Conservation (phyloP, 371 early-diverging fungal genomes). For the Apophysomyces variabilis region DNA sequence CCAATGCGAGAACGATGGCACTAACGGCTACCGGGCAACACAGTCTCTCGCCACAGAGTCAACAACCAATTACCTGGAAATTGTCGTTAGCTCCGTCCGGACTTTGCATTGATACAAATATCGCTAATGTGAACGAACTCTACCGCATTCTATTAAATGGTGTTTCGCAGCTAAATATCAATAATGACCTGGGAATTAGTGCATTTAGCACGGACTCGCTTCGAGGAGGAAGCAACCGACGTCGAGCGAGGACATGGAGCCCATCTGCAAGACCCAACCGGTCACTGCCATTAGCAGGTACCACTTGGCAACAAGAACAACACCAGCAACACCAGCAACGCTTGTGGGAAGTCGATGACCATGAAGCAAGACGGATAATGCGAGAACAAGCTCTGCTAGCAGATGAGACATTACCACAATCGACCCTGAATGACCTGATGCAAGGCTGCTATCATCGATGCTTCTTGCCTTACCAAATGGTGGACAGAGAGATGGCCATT, state of each 20-base stretch:
- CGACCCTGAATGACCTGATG: constrained; percentile 39
- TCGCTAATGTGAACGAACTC: constrained; percentile 50
- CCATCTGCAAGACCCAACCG: constrained; percentile 9
- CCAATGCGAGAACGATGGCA: not conserved
- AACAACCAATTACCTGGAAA: constrained; percentile 49
- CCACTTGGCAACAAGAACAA: not conserved
- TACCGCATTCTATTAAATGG: constrained; percentile 37
- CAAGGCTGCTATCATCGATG: constrained; percentile 54
- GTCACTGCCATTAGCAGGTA: not conserved
- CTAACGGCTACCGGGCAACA: constrained; percentile 9
- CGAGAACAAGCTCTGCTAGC: constrained; percentile 29
- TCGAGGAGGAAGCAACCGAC: constrained; percentile 14
- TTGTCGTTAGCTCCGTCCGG: constrained; percentile 55
- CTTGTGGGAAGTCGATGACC: constrained; percentile 57
- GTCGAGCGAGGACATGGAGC: constrained; percentile 11
- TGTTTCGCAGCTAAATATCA: constrained; percentile 5
- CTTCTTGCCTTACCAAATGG: constrained; percentile 54
- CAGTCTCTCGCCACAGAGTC: constrained; percentile 11
- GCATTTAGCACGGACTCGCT: constrained; percentile 18
- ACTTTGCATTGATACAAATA: constrained; percentile 52
- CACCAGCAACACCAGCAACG: constrained; percentile 21
- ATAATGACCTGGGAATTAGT: constrained; percentile 9
- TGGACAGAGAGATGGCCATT: constrained; percentile 43
- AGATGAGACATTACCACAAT: constrained; percentile 29
- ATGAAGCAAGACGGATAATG: constrained; percentile 44